Evolutionary conservation across 768 basidiomycete species (phyloP).

Genomic region (Suillus plorans): DNA sequence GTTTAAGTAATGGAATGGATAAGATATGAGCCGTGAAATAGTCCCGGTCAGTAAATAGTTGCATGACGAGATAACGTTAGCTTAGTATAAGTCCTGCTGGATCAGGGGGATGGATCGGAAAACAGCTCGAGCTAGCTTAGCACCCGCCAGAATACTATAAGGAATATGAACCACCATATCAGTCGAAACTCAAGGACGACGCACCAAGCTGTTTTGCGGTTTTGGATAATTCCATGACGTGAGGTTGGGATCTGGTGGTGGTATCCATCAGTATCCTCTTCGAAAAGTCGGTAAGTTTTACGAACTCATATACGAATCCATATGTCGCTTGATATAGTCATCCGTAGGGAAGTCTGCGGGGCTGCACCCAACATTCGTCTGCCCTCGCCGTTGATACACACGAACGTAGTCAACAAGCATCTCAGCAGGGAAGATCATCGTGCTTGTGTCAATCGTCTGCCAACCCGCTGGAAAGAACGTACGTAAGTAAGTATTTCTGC

Average conservation of each 20-base stretch:
- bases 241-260: conserved; percentile 38
- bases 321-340: conserved; percentile 45
- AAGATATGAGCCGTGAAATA: background rate
- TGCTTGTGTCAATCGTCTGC: conserved; percentile 52
- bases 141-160: conserved; percentile 9
- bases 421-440: conserved; percentile 49
- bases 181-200: conserved; percentile 2
- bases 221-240: conserved; percentile 43
- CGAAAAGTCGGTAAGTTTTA: conserved; percentile 14
- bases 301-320: conserved; percentile 59
- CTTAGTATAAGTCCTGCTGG: background rate
- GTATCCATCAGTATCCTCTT: background rate
- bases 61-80: background rate
- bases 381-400: conserved; percentile 51
- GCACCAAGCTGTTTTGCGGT: conserved; percentile 37
- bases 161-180: background rate
- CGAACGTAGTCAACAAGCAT: conserved; percentile 60
- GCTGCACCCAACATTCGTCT: conserved; percentile 48
- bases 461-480: conserved; percentile 49
- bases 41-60: conserved; percentile 5
- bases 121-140: background rate
- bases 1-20: background rate
- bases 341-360: conserved; percentile 48
- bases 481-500: background rate
- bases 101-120: background rate